Evolutionary conservation across 2,329 filamentous ascomycete genomes (phyloP), one percentile per base, ranked within the genome.

Genomic region (Monosporascus sp.): DNA sequence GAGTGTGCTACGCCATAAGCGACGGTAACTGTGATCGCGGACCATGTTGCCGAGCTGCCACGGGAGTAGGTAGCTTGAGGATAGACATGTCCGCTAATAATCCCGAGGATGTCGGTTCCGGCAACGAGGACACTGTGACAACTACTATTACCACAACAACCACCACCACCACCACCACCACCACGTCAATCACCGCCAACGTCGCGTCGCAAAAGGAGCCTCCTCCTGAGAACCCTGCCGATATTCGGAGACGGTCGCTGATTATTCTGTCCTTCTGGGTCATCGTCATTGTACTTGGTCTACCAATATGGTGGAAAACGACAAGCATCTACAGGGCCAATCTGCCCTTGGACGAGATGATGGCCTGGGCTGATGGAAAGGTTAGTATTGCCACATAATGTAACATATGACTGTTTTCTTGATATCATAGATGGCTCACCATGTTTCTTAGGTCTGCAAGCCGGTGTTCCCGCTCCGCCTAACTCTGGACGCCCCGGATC

Each of bases 301-400:
- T 99, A 60, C 94, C 94, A 53, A 87, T 96, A 81, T 99, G 94
- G 94, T 95, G 91, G 85, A 86, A 85, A 70, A 97, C 94, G 0
- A 99, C 94, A 4, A 88, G 89, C 0, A 96, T 97, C 52, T 92
- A 96, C 70, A 84, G 94, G 52, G 92, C 93, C 14, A 80, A 85
- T 45, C 75, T 99, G 61, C 94, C 94, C 5, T 71, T 97, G 60
- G 81, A 88, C 66, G 81, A 86, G 51, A 99, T 99, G 94, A 82
- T 88, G 61, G 82, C 88, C 57, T 97, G 94, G 93, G 89, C 91
- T 9, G 89, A 95, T 65, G 91, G 91, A 59, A 90, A 88, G 80
- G 92, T 95, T 70, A 57, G 74, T 58, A 26, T 26, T 14, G 5
- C 24, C 15, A 5, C 17, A 18, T 28, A 35, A 8, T 22, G n/a